phyloP scores from a whole-genome alignment of 2,329 filamentous ascomycete genomes.

The Fusarium solani-melongenae region DNA sequence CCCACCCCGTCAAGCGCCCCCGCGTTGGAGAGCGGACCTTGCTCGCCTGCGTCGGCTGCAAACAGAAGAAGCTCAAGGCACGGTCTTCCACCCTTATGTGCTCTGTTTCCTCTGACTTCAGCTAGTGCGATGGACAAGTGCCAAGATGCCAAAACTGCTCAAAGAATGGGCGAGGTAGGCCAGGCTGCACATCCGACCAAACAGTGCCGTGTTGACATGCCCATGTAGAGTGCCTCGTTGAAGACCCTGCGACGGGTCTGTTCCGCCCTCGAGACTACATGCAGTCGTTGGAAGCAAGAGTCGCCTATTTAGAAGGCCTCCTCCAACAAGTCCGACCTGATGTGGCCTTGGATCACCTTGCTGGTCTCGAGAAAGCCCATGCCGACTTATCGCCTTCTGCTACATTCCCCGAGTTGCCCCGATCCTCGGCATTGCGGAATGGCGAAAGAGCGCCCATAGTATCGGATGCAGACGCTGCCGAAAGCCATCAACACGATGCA shows the following conservation, averaged over 20 bases:
- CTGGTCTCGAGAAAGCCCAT: constrained; percentile 3
- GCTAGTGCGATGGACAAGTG: constrained; percentile 21
- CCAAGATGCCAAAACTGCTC: constrained; percentile 26
- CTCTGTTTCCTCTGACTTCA: neutral
- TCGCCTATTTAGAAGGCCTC: constrained; percentile 27
- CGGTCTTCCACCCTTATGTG: neutral
- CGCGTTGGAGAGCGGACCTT: constrained; percentile 26
- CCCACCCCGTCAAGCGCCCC: constrained; percentile 16
- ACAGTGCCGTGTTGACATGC: neutral
- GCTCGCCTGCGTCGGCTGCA: constrained; percentile 27
- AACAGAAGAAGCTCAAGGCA: constrained; percentile 33
- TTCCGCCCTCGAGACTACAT: constrained; percentile 28
- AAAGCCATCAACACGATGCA: neutral
- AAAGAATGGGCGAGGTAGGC: constrained; percentile 15
- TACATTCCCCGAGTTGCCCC: neutral
- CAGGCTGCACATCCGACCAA: too few species aligned
- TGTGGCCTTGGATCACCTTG: constrained; percentile 23
- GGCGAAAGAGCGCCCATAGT: neutral
- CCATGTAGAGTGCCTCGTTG: constrained; percentile 25
- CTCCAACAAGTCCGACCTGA: constrained; percentile 24
- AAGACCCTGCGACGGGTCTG: constrained; percentile 28
- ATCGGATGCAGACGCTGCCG: neutral
- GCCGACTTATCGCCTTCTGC: neutral
- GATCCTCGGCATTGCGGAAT: neutral
- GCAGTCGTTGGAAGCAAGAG: constrained; percentile 25